Base-by-base conservation (phyloP, 805 yeast genomes). In the Kregervanrija delftensis region DNA sequence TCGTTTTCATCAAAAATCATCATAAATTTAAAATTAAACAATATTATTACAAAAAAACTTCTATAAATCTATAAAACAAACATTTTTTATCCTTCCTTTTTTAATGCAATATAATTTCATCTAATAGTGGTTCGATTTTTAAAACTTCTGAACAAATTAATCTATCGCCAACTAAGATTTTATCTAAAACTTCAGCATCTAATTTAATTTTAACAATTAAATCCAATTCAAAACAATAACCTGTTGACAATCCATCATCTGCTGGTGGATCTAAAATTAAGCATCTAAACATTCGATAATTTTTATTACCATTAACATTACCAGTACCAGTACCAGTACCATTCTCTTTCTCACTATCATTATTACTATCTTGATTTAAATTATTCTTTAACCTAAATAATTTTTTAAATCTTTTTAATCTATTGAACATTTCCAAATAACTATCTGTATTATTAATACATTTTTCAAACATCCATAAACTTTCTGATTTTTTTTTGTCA, bases 201-300 rank as follows among this genome's bases (percentile, higher is more conserved):
- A 51, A 51, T 44, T 46, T 50, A 11, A 76, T 56, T n/a, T 73
- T 74, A 15, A 77, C 74, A 43, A 69, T 75, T 11, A 73, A 52
- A 16, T 68, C 73, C 31, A 73, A 56, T 30, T 76, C 77, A 42
- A 58, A 50, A 49, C 83, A 77, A 53, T 65, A 76, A 0, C 69
- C 82, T 35, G 59, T 60, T n/a, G 66, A 66, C 1, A 72, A 38
- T 2, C 51, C 57, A 1, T 58, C 49, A 5, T 49, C 36, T 12
- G 52, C 57, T 9, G 63, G 57, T 8, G 63, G 57, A 11, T 68
- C 67, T 3, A 71, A 63, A n/a, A 79, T 52, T 3, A 70, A 56
- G 54, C 83, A 77, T 44, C 71, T 63, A 50, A 67, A 62, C 16
- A 68, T 54, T 16, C 48, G 37, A 37, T 51, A 50, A 5, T 40